Percentiles rank a stretch among this genome's conserved stretches.
phyloP scores from a whole-genome alignment of 257 asterid species.

The Nyctanthes arbortristis region DNA sequence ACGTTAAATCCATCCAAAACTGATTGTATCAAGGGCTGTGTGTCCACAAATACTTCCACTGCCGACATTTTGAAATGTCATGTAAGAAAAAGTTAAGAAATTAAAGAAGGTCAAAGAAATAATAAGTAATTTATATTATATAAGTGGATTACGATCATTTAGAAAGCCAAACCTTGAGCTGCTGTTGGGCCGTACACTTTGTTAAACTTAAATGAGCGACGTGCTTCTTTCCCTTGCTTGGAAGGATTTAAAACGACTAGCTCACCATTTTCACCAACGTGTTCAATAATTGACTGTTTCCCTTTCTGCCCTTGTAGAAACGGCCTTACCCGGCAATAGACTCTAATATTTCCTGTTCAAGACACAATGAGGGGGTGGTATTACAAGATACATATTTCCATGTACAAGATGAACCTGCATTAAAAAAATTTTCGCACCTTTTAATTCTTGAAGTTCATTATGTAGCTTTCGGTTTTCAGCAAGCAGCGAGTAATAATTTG shows the following conservation, averaged over 20 bases:
- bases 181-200: constrained; percentile 70
- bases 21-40: constrained; percentile 84
- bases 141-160: neutral
- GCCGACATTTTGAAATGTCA: constrained; percentile 29
- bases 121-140: neutral
- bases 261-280: constrained; percentile 88
- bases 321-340: constrained; percentile 92
- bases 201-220: constrained; percentile 79
- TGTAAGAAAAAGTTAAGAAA: neutral
- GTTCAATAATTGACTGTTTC: constrained; percentile 63
- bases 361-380: constrained; percentile 21
- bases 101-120: neutral
- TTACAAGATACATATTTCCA: neutral
- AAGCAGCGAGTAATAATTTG: constrained; percentile 53
- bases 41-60: constrained; percentile 82
- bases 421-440: constrained; percentile 52
- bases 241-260: constrained; percentile 68
- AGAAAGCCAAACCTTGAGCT: constrained; percentile 72
- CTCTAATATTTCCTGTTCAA: constrained; percentile 85
- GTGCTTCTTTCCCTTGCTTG: constrained; percentile 87
- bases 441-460: constrained; percentile 82
- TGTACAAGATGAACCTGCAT: constrained; percentile 6
- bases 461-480: constrained; percentile 74
- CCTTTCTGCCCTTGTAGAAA: constrained; percentile 79
- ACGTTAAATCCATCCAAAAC: constrained; percentile 96